Evolutionary conservation across 108 stramenopile species (phyloP).

Genomic region (Nannochloropsis gaditana): DNA sequence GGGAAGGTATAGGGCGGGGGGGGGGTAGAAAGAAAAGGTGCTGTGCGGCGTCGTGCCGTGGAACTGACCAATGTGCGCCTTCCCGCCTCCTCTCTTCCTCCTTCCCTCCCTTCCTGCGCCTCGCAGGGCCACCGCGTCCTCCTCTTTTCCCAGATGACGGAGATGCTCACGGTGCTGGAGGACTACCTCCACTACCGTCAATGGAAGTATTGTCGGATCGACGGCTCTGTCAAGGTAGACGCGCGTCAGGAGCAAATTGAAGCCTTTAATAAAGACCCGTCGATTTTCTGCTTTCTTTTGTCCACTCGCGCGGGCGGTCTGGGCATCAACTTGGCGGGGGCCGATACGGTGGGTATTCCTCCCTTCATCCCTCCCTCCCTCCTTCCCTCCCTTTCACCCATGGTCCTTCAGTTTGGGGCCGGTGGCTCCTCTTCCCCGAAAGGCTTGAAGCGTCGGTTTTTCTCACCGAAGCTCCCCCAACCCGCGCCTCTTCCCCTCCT

Average conservation of each 20-base stretch:
- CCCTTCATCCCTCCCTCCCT: not conserved
- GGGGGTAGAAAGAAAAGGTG: too few species aligned
- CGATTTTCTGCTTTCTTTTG: conserved; percentile 81
- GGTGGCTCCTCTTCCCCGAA: too few species aligned
- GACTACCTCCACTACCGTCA: conserved; percentile 67
- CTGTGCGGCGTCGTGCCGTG: too few species aligned
- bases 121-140: conserved; percentile 60
- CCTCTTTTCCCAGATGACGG: conserved; percentile 94
- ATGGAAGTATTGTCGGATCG: conserved; percentile 56
- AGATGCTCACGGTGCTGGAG: conserved; percentile 82
- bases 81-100: not conserved
- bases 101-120: not conserved
- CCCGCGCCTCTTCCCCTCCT: not conserved
- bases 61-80: not conserved
- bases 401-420: too few species aligned
- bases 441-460: too few species aligned
- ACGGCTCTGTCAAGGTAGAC: conserved; percentile 80
- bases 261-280: conserved; percentile 74
- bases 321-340: conserved; percentile 90
- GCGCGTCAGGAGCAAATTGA: conserved; percentile 91
- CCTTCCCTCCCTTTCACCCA: not conserved
- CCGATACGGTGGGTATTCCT: conserved; percentile 68
- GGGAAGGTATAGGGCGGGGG: not conserved
- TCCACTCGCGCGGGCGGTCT: conserved; percentile 90
- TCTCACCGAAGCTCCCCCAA: too few species aligned